phyloP scores from a whole-genome alignment of 768 basidiomycete species.

The Amanita rubescens region DNA sequence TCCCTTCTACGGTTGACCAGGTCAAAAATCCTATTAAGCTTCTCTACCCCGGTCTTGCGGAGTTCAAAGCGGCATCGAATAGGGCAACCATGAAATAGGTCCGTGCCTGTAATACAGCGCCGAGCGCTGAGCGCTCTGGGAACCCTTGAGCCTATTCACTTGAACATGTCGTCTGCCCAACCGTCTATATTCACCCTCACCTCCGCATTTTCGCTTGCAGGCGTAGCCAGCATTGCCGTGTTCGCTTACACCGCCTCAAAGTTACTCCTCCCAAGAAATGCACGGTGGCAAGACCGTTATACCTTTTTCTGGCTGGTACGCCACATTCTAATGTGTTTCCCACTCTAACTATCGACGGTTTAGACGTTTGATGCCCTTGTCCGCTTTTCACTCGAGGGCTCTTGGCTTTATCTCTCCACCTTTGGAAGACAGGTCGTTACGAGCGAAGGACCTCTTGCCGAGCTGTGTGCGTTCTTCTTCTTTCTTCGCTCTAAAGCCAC shows the following conservation, averaged over 20 bases:
- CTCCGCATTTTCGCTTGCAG: slow-evolving; percentile 57
- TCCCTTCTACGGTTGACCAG: no score
- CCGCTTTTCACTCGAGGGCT: slow-evolving; percentile 73
- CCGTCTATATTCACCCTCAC: slow-evolving; percentile 43
- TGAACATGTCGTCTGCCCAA: neutral
- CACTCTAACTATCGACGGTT: neutral
- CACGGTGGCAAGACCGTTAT: slow-evolving; percentile 54
- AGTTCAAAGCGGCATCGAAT: no score
- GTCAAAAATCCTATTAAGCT: no score
- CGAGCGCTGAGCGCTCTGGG: no score
- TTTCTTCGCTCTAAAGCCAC: neutral
- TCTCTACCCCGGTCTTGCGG: no score
- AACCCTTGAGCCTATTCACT: no score
- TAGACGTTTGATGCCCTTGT: slow-evolving; percentile 77
- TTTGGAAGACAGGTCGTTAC: slow-evolving; percentile 70
- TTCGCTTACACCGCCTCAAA: slow-evolving; percentile 47
- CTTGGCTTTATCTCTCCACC: slow-evolving; percentile 70
- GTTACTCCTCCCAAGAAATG: slow-evolving; percentile 53
- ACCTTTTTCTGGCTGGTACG: slow-evolving; percentile 75
- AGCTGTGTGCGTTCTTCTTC: slow-evolving; percentile 56
- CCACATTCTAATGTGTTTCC: no score
- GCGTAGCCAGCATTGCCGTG: slow-evolving; percentile 43
- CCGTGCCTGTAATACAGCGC: no score
- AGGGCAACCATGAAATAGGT: no score
- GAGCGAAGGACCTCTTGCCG: slow-evolving; percentile 60